Percentiles rank a stretch among this genome's conserved stretches.
Evolutionary conservation across 495 filamentous ascomycete species (phyloP).

Genomic region (Clavariopsis aquatica): DNA sequence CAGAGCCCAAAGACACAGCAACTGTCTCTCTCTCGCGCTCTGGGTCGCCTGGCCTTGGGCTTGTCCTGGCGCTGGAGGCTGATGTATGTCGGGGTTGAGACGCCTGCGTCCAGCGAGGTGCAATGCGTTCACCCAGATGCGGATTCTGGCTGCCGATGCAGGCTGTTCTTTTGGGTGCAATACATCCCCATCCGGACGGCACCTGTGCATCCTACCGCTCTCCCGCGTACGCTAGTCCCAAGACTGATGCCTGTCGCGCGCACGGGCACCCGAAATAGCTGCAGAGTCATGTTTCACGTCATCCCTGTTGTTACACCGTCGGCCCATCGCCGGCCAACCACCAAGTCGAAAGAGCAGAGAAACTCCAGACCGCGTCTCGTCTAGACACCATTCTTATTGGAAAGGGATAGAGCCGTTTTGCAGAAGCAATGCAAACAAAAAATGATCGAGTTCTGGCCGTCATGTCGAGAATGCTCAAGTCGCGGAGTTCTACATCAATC

Average conservation of each 20-base stretch:
- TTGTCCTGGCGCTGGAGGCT: slow-evolving; percentile 3
- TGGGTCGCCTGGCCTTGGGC: not conserved
- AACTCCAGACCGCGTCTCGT: not conserved
- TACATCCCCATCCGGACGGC: not conserved
- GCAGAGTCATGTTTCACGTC: slow-evolving; percentile 14
- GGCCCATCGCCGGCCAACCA: not conserved
- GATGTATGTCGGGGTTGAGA: not conserved
- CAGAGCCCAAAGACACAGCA: not conserved
- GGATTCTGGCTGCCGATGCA: not conserved
- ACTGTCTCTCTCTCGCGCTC: not conserved
- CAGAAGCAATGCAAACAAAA: slow-evolving; percentile 3
- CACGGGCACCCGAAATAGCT: slow-evolving; percentile 13
- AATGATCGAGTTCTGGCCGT: not conserved
- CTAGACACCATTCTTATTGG: not conserved
- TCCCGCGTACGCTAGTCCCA: not conserved
- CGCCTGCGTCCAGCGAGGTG: not conserved
- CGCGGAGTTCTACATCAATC: not conserved
- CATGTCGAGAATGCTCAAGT: not conserved
- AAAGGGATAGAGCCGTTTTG: not conserved
- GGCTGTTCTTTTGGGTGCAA: not conserved
- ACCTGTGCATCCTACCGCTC: slow-evolving; percentile 10
- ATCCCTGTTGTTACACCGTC: not conserved
- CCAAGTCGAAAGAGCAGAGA: not conserved
- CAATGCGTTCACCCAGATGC: not conserved
- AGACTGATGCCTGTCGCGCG: not conserved